Percentiles rank a stretch among this genome's conserved stretches.
Evolutionary conservation across 345 rosid species (phyloP).

Genomic region (Acer saccharum): DNA sequence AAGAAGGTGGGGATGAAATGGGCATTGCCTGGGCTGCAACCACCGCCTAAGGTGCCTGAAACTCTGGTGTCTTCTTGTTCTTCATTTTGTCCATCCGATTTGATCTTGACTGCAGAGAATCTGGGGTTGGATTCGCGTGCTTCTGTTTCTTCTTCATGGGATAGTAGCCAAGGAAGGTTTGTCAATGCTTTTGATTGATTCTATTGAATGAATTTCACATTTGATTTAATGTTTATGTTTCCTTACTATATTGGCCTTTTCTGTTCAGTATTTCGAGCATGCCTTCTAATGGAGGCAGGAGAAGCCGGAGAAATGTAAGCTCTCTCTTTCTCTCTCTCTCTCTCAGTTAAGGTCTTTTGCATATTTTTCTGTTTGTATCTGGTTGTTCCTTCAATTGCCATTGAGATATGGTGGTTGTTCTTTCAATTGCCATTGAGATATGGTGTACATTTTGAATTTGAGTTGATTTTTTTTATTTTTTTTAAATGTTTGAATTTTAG

Average conservation of each 20-base stretch:
- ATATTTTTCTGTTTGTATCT: background rate
- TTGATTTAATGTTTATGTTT: background rate
- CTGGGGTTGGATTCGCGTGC: constrained; percentile 59
- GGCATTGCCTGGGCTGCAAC: constrained; percentile 82
- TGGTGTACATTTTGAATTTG: too few species aligned
- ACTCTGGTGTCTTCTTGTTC: constrained; percentile 32
- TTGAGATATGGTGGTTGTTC: background rate
- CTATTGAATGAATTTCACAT: background rate
- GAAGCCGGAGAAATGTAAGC: constrained; percentile 80
- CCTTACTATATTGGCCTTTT: constrained; percentile 5
- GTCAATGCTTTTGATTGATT: constrained; percentile 21
- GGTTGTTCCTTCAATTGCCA: background rate
- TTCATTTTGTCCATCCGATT: constrained; percentile 53
- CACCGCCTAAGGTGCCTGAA: constrained; percentile 38
- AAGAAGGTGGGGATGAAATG: constrained; percentile 47
- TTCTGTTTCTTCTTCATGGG: constrained; percentile 73
- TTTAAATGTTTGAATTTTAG: constrained; percentile 38
- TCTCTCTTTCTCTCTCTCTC: background rate
- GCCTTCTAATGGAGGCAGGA: constrained; percentile 61
- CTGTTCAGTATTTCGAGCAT: constrained; percentile 54
- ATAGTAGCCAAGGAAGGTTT: constrained; percentile 62
- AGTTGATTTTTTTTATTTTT: background rate
- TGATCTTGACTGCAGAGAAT: constrained; percentile 64
- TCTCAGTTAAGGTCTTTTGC: background rate
- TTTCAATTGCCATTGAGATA: background rate